phyloP scores from a whole-genome alignment of 257 asterid genomes.

The Gardenia jasminoides region DNA sequence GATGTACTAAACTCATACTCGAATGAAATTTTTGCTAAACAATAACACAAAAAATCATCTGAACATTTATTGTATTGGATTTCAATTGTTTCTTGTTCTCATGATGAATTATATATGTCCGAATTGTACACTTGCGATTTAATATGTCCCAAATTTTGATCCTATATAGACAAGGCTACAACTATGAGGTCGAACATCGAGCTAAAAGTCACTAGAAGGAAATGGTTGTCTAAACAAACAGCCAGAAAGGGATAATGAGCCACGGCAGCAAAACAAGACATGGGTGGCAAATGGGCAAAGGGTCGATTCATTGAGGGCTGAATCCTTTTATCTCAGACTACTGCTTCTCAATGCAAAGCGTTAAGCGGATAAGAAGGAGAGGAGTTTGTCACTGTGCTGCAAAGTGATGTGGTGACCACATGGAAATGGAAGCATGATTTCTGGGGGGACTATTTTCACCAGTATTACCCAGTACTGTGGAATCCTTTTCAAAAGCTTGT shows the following conservation, averaged over 20 bases:
- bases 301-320: slow-evolving; percentile 9
- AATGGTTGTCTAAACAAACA: background rate
- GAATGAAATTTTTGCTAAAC: too few relatives aligned
- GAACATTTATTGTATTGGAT: background rate
- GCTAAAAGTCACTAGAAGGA: background rate
- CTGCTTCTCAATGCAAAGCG: background rate
- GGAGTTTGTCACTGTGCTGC: slow-evolving; percentile 19
- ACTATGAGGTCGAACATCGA: too few relatives aligned
- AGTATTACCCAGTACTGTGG: slow-evolving; percentile 9
- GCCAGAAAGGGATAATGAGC: background rate
- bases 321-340: background rate
- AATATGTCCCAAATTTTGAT: background rate
- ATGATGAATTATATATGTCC: background rate
- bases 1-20: too few relatives aligned
- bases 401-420: slow-evolving; percentile 30
- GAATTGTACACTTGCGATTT: background rate
- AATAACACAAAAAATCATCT: too few relatives aligned
- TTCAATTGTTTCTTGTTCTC: background rate
- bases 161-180: background rate
- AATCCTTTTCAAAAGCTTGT: slow-evolving; percentile 29
- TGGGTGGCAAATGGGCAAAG: background rate
- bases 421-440: slow-evolving; percentile 24
- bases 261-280: background rate
- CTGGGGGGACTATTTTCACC: background rate
- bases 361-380: slow-evolving; percentile 16